Conservation (phyloP, 1,284 basidiomycete species). For the Ganoderma meredithae region DNA sequence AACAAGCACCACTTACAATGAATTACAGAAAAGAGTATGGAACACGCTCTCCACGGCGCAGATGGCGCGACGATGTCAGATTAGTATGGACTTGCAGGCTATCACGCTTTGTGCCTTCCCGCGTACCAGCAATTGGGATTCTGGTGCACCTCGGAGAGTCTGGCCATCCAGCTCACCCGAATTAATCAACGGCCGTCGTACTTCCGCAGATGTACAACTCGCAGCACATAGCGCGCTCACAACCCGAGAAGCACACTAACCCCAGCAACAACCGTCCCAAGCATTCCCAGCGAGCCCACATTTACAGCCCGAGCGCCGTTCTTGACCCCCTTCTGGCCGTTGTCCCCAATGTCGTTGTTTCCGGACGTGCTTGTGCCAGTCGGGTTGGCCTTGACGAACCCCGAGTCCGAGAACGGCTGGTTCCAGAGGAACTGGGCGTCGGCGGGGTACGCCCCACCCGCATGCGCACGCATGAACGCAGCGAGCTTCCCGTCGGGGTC, state of each 20-base stretch:
- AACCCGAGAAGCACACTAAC: not conserved
- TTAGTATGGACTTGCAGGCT: not conserved
- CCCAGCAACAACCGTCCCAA: not conserved
- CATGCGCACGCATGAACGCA: constrained; percentile 47
- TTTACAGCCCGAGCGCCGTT: not conserved
- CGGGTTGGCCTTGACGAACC: constrained; percentile 26
- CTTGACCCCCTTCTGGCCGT: not conserved
- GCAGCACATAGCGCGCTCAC: not conserved
- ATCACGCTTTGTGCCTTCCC: not conserved
- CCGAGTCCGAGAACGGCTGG: constrained; percentile 51
- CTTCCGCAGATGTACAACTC: not conserved
- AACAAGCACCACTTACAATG: no score
- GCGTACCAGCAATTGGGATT: not conserved
- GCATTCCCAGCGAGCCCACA: not conserved
- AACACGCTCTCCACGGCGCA: no score
- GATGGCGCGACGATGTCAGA: no score
- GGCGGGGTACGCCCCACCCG: constrained; percentile 46
- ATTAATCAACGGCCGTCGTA: not conserved
- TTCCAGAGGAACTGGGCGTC: constrained; percentile 63
- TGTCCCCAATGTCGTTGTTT: not conserved
- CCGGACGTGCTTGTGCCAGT: not conserved
- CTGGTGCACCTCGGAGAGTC: not conserved
- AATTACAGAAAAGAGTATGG: no score
- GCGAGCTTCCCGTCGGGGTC: constrained; percentile 60
- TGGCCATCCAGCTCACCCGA: not conserved